phyloP scores from a whole-genome alignment of 2,329 filamentous ascomycete genomes.

The Ophioceras dolichostomum region DNA sequence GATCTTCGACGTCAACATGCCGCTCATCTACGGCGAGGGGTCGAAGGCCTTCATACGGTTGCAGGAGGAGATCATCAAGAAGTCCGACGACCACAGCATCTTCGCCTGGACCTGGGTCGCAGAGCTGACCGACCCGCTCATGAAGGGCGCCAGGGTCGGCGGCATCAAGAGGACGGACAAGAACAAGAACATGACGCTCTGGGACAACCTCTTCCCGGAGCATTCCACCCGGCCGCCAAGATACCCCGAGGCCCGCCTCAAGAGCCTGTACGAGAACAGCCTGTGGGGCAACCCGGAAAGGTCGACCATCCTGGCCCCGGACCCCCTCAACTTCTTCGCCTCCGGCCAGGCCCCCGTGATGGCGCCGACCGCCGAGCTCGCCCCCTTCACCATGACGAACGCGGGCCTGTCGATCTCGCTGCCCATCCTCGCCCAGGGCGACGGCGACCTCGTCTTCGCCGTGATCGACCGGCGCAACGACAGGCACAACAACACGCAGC shows the following conservation, averaged over 20 bases:
- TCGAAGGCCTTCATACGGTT: constrained; percentile 11
- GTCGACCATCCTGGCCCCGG: constrained; percentile 3
- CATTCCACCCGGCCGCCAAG: not conserved
- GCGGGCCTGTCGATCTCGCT: constrained; percentile 4
- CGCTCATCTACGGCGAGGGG: constrained; percentile 9
- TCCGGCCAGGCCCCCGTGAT: not conserved
- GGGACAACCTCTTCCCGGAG: too few relatives aligned
- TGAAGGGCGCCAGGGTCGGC: not conserved
- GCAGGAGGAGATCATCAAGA: constrained; percentile 13
- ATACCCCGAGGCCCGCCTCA: not conserved
- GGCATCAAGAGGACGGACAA: not conserved
- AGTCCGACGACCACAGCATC: constrained; percentile 7
- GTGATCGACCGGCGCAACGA: not conserved
- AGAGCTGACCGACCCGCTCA: constrained; percentile 1
- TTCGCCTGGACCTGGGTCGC: constrained; percentile 5
- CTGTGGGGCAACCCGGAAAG: constrained; percentile 2
- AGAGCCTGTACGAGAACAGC: not conserved
- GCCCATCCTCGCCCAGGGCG: constrained; percentile 2
- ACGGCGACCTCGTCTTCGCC: constrained; percentile 2
- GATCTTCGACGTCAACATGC: constrained; percentile 8
- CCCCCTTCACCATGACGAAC: constrained; percentile 3
- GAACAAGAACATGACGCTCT: too few relatives aligned
- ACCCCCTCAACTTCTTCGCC: constrained; percentile 3
- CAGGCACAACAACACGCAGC: not conserved
- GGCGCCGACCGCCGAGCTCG: not conserved